Conservation (phyloP, 352 stramenopile species). For the Pythium sukuiense region DNA sequence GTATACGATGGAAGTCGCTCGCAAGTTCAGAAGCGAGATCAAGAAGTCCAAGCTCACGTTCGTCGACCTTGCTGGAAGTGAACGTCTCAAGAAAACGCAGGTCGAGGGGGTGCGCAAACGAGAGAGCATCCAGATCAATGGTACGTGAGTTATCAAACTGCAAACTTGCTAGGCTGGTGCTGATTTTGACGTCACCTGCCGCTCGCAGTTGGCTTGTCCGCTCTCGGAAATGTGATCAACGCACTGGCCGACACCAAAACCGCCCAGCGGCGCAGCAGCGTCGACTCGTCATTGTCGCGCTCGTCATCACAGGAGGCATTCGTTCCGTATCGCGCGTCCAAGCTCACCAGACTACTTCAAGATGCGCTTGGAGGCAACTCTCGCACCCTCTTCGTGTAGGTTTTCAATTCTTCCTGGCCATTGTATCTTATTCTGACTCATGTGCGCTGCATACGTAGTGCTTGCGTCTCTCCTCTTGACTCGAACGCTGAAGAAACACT, state of each 20-base stretch:
- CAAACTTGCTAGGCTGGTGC: not conserved
- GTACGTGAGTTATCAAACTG: conserved; percentile 14
- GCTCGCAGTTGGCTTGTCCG: conserved; percentile 40
- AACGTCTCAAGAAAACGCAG: conserved; percentile 54
- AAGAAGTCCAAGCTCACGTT: conserved; percentile 64
- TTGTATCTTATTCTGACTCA: not conserved
- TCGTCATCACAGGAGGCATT: conserved; percentile 25
- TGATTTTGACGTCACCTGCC: not conserved
- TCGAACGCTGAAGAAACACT: conserved; percentile 60
- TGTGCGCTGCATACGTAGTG: conserved; percentile 29
- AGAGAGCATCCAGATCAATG: conserved; percentile 68
- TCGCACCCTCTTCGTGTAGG: conserved; percentile 59
- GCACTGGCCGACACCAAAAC: conserved; percentile 42
- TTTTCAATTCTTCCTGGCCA: not conserved
- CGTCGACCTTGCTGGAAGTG: conserved; percentile 59
- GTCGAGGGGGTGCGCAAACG: conserved; percentile 48
- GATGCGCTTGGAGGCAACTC: conserved; percentile 59
- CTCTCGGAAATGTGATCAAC: conserved; percentile 62
- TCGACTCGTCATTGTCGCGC: conserved; percentile 5
- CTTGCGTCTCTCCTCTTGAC: conserved; percentile 59
- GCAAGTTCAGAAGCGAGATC: conserved; percentile 40
- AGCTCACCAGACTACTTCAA: conserved; percentile 54
- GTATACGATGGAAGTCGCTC: conserved; percentile 53
- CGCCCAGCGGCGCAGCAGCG: conserved; percentile 27
- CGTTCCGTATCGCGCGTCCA: conserved; percentile 52